Evolutionary conservation across 345 rosid species (phyloP), one percentile per base, ranked within the genome.

Genomic region (Ceriops zippeliana): DNA sequence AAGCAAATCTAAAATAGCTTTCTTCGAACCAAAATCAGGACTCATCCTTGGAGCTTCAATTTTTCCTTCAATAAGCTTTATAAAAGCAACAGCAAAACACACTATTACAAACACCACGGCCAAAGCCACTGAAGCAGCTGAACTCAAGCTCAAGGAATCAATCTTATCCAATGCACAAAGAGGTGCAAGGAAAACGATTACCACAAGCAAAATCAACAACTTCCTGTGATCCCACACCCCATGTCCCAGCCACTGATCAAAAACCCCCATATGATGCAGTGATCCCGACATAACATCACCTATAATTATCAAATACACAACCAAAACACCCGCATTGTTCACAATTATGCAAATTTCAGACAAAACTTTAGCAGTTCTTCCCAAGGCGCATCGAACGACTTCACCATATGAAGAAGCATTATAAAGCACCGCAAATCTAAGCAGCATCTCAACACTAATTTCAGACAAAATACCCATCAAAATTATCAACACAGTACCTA

Each of bases 231-330:
- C 99, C 99, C 99, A 95, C 46, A 86, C 61, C 20, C 99, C 99
- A 37, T 91, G 79, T 0, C 99, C 99, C 52, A 91, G 73, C 96
- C 93, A 90, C 61, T 95, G 99, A 81, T 90, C 96, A 11, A 95
- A 85, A 79, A 95, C 93, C 19, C 98, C 98, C n/a, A 82, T 51
- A 73, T 95, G 99, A 73, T 82, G 92, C 21, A 75, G 78, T 0
- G 96, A 90, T 46, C 99, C 98, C 0, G 99, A 91, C 89, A 95
- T 84, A 37, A 95, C 99, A 73, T 95, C 99, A 0, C 98, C 99
- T 73, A 95, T 83, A 6, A 95, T 95, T 37, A 95, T 95, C 70
- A 95, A 80, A 71, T 95, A 95, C 62, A 90, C 99, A 61, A 95
- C 89, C 85, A 95, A 74, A 61, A 91, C 90, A 68, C 99, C 99